A percentile compares a stretch with the other conserved stretches of the same genome.
Evolutionary conservation across 108 stramenopile species (phyloP).

Genomic region (Aureococcus anophagefferens): DNA sequence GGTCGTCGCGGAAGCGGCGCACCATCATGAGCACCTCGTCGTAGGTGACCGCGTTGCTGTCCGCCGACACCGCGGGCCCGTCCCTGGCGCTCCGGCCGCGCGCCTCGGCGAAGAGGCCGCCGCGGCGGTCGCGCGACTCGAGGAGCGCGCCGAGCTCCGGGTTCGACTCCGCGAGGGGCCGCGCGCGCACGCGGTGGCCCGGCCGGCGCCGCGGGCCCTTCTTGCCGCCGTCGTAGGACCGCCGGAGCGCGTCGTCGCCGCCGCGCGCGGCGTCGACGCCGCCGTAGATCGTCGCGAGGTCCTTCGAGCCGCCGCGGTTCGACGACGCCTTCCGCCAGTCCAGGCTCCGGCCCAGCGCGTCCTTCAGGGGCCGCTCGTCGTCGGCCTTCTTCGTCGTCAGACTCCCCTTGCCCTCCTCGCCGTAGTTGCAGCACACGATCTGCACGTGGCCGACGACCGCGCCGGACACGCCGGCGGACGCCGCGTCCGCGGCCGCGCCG

Average conservation of each 20-base stretch:
- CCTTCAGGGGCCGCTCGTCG: too few species aligned
- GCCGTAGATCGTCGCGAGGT: too few species aligned
- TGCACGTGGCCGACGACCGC: constrained; percentile 20
- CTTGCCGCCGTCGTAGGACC: neutral
- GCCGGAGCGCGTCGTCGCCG: neutral
- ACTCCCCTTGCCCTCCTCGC: constrained; percentile 18
- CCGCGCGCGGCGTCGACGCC: neutral
- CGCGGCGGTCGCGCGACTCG: neutral
- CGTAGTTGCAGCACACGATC: constrained; percentile 24
- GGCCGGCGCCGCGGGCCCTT: constrained; percentile 25
- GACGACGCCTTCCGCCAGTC: constrained; percentile 37
- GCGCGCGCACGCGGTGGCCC: constrained; percentile 38
- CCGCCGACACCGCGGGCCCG: neutral
- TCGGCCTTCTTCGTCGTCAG: too few species aligned
- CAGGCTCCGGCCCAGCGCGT: too few species aligned
- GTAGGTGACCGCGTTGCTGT: constrained; percentile 10
- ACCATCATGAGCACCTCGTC: constrained; percentile 27
- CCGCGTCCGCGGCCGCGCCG: too few species aligned
- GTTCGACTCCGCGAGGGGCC: constrained; percentile 36
- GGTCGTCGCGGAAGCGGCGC: constrained; percentile 13
- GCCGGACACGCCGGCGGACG: constrained; percentile 3
- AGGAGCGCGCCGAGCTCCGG: constrained; percentile 32
- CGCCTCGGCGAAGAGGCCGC: constrained; percentile 1
- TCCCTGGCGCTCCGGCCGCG: neutral
- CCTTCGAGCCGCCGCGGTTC: constrained; percentile 3